These are phyloP conservation scores for Dendrocalamus latiflorus DNA, from an alignment of 202 grass and related monocot species.

Conservation along the genomic window DNA sequence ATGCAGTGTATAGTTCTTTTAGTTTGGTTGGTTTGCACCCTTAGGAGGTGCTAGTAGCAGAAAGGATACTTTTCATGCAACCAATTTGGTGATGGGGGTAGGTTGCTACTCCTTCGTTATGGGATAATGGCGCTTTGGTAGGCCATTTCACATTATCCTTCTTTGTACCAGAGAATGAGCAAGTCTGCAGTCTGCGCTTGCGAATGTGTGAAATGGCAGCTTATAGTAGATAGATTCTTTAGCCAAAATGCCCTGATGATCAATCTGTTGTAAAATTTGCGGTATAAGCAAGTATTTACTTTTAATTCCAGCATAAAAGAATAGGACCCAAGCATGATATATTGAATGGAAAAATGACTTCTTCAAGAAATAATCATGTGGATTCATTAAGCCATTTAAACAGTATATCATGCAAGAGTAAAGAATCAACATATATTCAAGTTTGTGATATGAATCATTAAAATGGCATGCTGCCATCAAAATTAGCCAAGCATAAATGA, in stretches of 20 bases:
- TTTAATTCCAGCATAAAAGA: no score
- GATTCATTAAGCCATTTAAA: no score
- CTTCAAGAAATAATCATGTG: no score
- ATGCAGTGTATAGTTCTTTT: constrained; percentile 34
- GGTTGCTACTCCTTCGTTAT: constrained; percentile 9
- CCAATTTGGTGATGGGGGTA: constrained; percentile 4
- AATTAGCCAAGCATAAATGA: no score
- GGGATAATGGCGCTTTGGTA: neutral
- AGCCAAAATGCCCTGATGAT: neutral
- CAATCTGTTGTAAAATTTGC: no score
- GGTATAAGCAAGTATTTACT: no score
- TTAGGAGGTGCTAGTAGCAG: constrained; percentile 26
- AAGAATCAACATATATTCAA: no score
- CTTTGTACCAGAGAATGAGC: neutral
- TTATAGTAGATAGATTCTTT: neutral
- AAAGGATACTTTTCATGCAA: constrained; percentile 12
- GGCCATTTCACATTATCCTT: neutral
- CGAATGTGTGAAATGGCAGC: neutral
- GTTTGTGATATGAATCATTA: no score
- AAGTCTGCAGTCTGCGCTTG: neutral
- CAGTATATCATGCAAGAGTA: no score
- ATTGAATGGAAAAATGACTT: no score
- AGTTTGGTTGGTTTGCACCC: constrained; percentile 21
- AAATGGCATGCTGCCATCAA: no score
- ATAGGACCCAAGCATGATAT: no score